Evolutionary conservation across 768 basidiomycete species (phyloP), one percentile per base, ranked within the genome.

Genomic region (Suillus lakei): DNA sequence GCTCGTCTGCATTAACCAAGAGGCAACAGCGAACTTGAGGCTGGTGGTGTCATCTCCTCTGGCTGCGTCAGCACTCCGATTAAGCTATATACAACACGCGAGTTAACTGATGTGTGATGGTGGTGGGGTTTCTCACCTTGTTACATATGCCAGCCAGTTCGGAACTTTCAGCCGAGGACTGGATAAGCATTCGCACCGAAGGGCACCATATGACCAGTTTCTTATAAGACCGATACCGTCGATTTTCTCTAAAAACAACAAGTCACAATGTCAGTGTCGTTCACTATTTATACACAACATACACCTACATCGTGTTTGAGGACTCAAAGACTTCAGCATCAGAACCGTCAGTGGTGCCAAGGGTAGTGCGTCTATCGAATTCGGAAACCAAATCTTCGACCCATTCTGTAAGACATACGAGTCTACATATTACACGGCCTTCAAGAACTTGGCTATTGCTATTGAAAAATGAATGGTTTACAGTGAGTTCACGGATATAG

Each of bases 121-220:
- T 12, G 32, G 9, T 21, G 46, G 16, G 23, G 51, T 43, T n/a
- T 56, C 39, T 18, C n/a, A 30, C 32, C 46, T 48, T 48, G 46
- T 6, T 48, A 26, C 3, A 48, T 2, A 26, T 3, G 15, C 0
- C 16, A 3, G 30, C 43, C 38, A 60, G 38, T 30, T 60, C 30
- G 23, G 13, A 48, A 3, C n/a, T 26, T 1, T 48, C 46, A 3
- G 46, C 46, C 9, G 46, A 48, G 12, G 46, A 48, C 7, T 48
- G 23, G 3, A 48, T 7, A 3, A 48, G 13, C 13, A 0, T 48
- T 26, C 36, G 26, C 34, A 63, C 48, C 2, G 51, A 63, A 39
- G 62, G 62, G 26, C 53, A 54, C 62, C 48, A 54, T 1, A n/a
- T 7, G 6, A 63, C 5, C 1, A 63, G 51, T n/a, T 63, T n/a